Evolutionary conservation across 768 basidiomycete genomes (phyloP), one percentile per base, ranked within the genome.

Genomic region (Boletellus ananiceps): DNA sequence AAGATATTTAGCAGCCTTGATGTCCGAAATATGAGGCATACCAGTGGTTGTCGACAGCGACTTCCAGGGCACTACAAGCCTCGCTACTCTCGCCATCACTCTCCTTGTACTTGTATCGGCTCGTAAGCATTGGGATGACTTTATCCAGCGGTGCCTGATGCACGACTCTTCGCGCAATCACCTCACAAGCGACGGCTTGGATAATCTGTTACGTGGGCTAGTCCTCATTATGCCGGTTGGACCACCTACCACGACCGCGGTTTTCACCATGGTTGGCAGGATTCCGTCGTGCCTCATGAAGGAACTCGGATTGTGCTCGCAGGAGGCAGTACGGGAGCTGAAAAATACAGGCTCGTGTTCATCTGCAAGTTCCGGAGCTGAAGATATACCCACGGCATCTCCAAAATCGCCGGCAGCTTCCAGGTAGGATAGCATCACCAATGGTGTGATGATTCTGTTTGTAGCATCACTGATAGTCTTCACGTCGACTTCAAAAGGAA

Each of bases 31-130:
- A 8, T 39, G 41, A 48, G 38, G 47, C 61, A 34, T 55, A 92
- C 90, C 92, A 91, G 58, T 92, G 82, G 46, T 89, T 81, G 66
- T 97, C 94, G 52, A 95, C 89, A n/a, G 94, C 93, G 65, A 84
- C 71, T 65, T 97, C 94, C 37, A 96, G 72, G 8, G 87, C 85
- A 58, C 87, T 91, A 5, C 81, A 73, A 57, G 83, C 77, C 37
- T 83, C 84, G 51, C 87, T 89, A 40, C 72, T 67, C 48, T 89
- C 89, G 0, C 88, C 92, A 60, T 95, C 89, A 32, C 73, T 61
- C 62, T 90, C 83, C 35, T 71, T 68, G 59, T 88, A 83, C 50
- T 77, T 76, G 68, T 82, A 93, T 4, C 94, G 79, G 2, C 80
- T 84, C 12, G 86, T 84, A 83, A 96, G 85, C 51, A 93, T 80